Evolutionary conservation across 345 rosid genomes (phyloP).

Genomic region (Fremontodendron californicum): DNA sequence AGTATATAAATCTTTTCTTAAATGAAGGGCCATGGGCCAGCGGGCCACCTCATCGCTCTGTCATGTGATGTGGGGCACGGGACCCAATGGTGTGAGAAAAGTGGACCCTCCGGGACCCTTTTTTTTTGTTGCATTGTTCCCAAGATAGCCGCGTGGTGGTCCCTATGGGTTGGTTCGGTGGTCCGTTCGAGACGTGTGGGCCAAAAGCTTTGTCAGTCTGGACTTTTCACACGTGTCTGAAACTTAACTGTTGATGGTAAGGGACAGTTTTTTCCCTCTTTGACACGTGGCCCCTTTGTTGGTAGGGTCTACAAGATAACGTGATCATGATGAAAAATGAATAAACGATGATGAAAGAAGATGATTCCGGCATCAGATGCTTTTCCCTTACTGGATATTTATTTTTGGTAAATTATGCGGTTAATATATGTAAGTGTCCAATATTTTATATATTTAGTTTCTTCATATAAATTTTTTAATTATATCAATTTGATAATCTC

Average conservation of each 20-base stretch:
- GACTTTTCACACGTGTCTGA: slow-evolving; percentile 23
- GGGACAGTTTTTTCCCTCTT: neutral
- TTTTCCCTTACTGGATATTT: neutral
- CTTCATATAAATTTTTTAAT: too few relatives aligned
- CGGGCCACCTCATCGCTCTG: slow-evolving; percentile 19
- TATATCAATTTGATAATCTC: too few relatives aligned
- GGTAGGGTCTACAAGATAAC: neutral
- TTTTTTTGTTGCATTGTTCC: slow-evolving; percentile 38
- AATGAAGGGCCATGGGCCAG: neutral
- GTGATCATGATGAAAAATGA: neutral
- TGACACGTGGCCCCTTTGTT: slow-evolving; percentile 18
- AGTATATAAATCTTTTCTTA: too few relatives aligned
- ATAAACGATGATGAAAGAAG: too few relatives aligned
- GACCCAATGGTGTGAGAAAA: slow-evolving; percentile 21
- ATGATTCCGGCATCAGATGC: neutral
- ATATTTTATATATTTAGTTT: too few relatives aligned
- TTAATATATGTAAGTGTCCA: too few relatives aligned
- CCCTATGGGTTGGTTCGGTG: slow-evolving; percentile 41
- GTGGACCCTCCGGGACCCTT: slow-evolving; percentile 17
- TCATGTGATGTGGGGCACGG: slow-evolving; percentile 38
- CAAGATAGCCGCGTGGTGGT: slow-evolving; percentile 54
- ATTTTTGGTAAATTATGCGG: too few relatives aligned
- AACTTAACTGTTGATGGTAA: neutral
- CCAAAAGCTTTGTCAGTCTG: neutral
- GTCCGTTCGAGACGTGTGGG: slow-evolving; percentile 34